Conservation (phyloP, 306 rosid genomes). For the Coriaria nepalensis region DNA sequence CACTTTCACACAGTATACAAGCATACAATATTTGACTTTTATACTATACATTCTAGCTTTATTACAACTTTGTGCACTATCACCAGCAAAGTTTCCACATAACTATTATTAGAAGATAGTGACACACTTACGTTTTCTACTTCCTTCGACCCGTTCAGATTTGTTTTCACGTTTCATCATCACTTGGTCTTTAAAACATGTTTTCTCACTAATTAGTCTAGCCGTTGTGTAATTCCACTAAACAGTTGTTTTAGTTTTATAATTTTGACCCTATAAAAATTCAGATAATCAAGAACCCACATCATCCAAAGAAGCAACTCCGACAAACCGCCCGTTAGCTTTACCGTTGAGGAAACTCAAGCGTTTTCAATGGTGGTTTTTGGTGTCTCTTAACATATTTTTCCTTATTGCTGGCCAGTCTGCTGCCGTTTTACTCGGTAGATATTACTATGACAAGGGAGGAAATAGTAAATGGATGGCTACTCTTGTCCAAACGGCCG, state of each 20-base stretch:
- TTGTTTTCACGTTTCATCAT: no score
- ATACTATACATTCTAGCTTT: no score
- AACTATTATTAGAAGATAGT: no score
- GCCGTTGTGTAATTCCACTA: not conserved
- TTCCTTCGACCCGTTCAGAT: no score
- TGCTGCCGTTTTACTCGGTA: constrained; percentile 73
- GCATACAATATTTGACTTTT: no score
- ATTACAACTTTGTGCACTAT: no score
- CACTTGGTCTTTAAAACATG: no score
- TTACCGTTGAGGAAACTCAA: constrained; percentile 29
- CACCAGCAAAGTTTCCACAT: no score
- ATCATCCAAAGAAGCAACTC: constrained; percentile 18
- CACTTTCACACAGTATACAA: no score
- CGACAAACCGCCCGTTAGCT: constrained; percentile 1
- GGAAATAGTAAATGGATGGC: constrained; percentile 94
- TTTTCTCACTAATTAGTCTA: constrained; percentile 1
- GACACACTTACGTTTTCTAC: no score
- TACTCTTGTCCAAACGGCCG: constrained; percentile 79
- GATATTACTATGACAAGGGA: constrained; percentile 79
- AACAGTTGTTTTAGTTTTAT: no score
- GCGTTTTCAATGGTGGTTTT: constrained; percentile 84
- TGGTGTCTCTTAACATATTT: constrained; percentile 44
- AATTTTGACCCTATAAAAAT: no score
- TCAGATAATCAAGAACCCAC: constrained; percentile 49
- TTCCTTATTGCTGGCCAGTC: constrained; percentile 71